Conservation (phyloP, 1,139 yeast genomes). For the Scheffersomyces cryptocercus region DNA sequence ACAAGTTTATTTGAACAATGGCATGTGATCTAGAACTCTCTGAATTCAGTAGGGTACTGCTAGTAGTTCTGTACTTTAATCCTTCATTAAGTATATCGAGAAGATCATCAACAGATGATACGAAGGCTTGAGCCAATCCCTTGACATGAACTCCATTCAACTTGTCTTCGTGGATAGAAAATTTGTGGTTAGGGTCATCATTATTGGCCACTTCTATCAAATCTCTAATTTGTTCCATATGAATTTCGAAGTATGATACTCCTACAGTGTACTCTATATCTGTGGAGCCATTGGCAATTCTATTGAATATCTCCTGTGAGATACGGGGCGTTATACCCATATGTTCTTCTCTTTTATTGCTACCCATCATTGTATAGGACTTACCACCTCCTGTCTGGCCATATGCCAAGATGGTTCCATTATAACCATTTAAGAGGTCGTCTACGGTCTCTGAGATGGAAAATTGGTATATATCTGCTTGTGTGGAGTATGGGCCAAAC, state of each 20-base stretch:
- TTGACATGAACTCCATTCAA: constrained; percentile 69
- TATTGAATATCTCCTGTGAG: constrained; percentile 62
- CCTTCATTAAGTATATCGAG: constrained; percentile 59
- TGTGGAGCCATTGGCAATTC: constrained; percentile 51
- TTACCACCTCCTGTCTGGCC: constrained; percentile 93
- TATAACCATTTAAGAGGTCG: constrained; percentile 75
- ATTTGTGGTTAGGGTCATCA: constrained; percentile 24
- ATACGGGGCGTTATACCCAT: constrained; percentile 76
- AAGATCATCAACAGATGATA: constrained; percentile 60
- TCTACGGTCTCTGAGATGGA: constrained; percentile 61
- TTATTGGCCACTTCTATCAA: constrained; percentile 34
- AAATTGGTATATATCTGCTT: constrained; percentile 62
- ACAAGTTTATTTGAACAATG: constrained; percentile 66
- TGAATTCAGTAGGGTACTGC: constrained; percentile 70
- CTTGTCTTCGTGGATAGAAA: constrained; percentile 68
- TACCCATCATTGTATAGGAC: constrained; percentile 84
- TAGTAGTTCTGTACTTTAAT: constrained; percentile 53
- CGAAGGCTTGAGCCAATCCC: constrained; percentile 64
- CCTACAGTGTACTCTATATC: constrained; percentile 67
- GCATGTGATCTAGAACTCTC: constrained; percentile 85
- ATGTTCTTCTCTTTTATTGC: constrained; percentile 31
- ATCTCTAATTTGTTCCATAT: constrained; percentile 77
- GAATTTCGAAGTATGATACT: constrained; percentile 79
- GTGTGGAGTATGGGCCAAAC: constrained; percentile 52
- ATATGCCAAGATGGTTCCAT: constrained; percentile 82